Evolutionary conservation across 176 grass and related monocot genomes (phyloP).

Genomic region (Guadua angustifolia): DNA sequence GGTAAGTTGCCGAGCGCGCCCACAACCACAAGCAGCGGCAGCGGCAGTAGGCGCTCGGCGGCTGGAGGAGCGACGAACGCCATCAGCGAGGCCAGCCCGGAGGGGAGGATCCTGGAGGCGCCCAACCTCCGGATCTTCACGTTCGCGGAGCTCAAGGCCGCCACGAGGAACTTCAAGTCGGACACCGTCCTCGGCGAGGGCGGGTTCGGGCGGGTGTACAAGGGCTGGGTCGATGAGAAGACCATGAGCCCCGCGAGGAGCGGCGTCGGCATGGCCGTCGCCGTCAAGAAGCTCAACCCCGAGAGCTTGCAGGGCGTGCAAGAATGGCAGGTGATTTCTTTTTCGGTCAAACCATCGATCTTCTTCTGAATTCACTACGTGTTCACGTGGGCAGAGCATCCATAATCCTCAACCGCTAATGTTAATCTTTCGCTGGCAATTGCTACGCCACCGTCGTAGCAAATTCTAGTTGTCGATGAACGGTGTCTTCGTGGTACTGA

Average conservation of each 20-base stretch:
- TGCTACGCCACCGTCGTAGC: background rate
- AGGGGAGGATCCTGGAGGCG: constrained; percentile 70
- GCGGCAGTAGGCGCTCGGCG: constrained; percentile 9
- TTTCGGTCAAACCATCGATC: background rate
- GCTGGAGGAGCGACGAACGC: background rate
- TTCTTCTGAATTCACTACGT: background rate
- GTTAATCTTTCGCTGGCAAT: constrained; percentile 12
- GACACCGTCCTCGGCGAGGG: constrained; percentile 75
- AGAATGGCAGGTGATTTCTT: constrained; percentile 65
- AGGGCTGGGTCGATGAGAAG: constrained; percentile 80
- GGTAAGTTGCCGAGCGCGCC: constrained; percentile 2
- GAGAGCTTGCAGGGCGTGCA: constrained; percentile 76
- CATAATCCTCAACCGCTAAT: constrained; percentile 8
- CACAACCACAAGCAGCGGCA: background rate
- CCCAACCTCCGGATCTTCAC: constrained; percentile 70
- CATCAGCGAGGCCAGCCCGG: constrained; percentile 38
- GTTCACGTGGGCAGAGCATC: constrained; percentile 35
- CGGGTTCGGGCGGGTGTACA: constrained; percentile 84
- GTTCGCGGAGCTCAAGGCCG: constrained; percentile 56
- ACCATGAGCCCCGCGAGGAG: constrained; percentile 56
- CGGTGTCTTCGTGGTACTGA: background rate
- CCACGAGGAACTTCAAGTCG: constrained; percentile 66
- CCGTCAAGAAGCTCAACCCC: constrained; percentile 82
- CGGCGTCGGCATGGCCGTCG: constrained; percentile 69
- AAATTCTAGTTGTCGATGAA: background rate